Evolutionary conservation across 352 stramenopile genomes (phyloP), one percentile per base, ranked within the genome.

Genomic region (Phytophthora nicotianae): DNA sequence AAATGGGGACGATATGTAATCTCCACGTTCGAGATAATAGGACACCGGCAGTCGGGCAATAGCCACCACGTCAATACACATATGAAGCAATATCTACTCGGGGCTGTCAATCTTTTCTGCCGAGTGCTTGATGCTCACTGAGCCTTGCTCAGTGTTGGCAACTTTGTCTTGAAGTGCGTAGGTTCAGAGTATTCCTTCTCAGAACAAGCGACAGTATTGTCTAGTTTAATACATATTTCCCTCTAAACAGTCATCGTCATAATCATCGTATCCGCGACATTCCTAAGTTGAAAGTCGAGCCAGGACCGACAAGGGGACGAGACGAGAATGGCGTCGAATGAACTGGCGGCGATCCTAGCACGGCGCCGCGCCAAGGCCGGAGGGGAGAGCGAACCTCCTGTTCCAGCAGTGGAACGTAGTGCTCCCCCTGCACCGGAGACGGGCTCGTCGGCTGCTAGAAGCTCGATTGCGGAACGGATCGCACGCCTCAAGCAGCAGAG

Each of bases 321-420:
- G 43, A 60, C 62, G 52, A 61, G 35, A 29, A 93, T 93, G 85
- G 81, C 85, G 50, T 75, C 85, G 65, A 93, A 90, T 70, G 87
- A 95, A 71, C 63, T 95, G 57, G 83, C 84, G 38, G 80, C 87
- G 58, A 93, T 93, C 59, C 75, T 95, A 20, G 87, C 87, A 32
- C 77, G 85, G 17, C 84, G 87, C 42, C 79, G 87, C 24, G 81
- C 81, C 26, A 92, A 93, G 60, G 75, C 79, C 10, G 84, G 83
- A 11, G 75, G 66, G 6, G 78, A 68, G 20, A 75, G 71, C 14
- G 70, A 75, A 10, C 26, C 58, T 8, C 53, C 67, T 0, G 21
- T 52, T 19, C 72, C 73, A 8, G 63, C 72, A 50, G 68, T 83
- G 50, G 70, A 77, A 20, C 38, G 45, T 17, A 75, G 50, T 50